A percentile compares a stretch with the other conserved stretches of the same genome.
Evolutionary conservation across 257 asterid species (phyloP).

Genomic region (Solanum sparsipilum): DNA sequence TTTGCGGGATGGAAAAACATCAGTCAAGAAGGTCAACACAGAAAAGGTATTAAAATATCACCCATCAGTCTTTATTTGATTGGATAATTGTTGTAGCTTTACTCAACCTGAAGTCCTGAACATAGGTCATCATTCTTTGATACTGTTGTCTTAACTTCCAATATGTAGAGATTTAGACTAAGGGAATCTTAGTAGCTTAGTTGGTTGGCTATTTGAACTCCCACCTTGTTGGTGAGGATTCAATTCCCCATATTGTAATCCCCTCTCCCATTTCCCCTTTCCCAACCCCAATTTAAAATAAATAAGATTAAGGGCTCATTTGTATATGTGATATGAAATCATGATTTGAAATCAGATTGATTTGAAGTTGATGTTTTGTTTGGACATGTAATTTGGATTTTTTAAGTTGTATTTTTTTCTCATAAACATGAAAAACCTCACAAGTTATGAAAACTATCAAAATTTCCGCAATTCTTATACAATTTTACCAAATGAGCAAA

Average conservation of each 20-base stretch:
- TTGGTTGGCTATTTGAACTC: neutral
- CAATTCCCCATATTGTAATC: neutral
- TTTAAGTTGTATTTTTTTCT: neutral
- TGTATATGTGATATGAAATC: neutral
- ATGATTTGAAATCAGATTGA: neutral
- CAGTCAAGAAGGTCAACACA: conserved; percentile 73
- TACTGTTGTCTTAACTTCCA: neutral
- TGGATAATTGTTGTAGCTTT: neutral
- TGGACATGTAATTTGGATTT: neutral
- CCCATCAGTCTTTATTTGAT: neutral
- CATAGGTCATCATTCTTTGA: neutral
- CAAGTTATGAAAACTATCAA: neutral
- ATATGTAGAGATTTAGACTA: neutral
- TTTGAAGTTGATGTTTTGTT: neutral
- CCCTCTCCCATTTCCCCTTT: neutral
- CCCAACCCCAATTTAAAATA: neutral
- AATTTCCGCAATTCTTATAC: neutral
- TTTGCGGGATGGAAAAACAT: conserved; percentile 23
- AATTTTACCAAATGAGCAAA: neutral
- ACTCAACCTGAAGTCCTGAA: neutral
- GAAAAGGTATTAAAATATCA: conserved; percentile 46
- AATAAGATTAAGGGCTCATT: neutral
- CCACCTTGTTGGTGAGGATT: neutral
- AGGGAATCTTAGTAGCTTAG: neutral
- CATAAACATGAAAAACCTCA: neutral